Evolutionary conservation across 176 grass and related monocot species (phyloP).

Genomic region (Areca catechu): DNA sequence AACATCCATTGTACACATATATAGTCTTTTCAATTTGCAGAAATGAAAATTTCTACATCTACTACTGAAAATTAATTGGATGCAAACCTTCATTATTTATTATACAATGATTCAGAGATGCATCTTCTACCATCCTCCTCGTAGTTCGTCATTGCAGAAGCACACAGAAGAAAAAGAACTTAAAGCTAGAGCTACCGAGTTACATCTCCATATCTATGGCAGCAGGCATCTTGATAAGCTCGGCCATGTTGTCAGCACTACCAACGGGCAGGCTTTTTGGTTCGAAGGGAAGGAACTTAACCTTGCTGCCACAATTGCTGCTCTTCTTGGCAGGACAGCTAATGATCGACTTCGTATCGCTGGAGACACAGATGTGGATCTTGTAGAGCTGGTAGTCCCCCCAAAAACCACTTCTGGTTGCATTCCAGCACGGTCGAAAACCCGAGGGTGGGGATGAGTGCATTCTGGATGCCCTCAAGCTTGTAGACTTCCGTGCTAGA

Average conservation of each 20-base stretch:
- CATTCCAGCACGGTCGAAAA: slow-evolving; percentile 19
- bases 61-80: too few relatives aligned
- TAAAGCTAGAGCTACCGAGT: neutral
- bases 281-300: slow-evolving; percentile 19
- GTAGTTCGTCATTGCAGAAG: too few relatives aligned
- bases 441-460: neutral
- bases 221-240: slow-evolving; percentile 19
- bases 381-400: neutral
- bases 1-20: too few relatives aligned
- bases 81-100: too few relatives aligned
- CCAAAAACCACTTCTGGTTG: neutral
- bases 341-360: slow-evolving; percentile 8
- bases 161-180: too few relatives aligned
- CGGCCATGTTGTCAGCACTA: neutral
- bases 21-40: too few relatives aligned
- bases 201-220: slow-evolving; percentile 13
- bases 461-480: slow-evolving; percentile 17
- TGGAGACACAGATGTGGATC: slow-evolving; percentile 19
- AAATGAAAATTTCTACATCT: too few relatives aligned
- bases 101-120: too few relatives aligned
- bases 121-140: too few relatives aligned
- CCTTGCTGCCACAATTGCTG: slow-evolving; percentile 1
- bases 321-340: slow-evolving; percentile 13
- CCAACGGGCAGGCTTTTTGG: neutral
- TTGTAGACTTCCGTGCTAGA: slow-evolving; percentile 3